Base-by-base conservation (phyloP, 2,329 filamentous ascomycete species). In the Metarhizium album region DNA sequence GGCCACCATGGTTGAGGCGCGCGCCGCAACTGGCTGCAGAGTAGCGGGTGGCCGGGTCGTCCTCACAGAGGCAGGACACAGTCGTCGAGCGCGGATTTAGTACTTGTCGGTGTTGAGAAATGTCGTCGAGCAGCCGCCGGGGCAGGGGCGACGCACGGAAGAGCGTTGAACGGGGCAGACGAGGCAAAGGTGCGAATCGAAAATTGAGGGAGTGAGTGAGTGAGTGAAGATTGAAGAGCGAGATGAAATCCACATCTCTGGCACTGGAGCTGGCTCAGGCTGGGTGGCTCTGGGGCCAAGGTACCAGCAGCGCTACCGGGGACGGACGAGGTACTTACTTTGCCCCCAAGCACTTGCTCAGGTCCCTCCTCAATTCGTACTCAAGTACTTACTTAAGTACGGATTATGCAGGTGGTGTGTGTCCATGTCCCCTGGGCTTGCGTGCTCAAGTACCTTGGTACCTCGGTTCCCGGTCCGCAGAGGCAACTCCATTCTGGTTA, bases 1-100 rank as follows among this genome's bases (percentile, higher is more conserved):
- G 62, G 60, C 59, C 58, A 68, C 66, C 77, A 80, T 81, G 61
- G 60, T 62, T 55, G 57, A 50, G 50, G 56, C 58, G 56, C 53
- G 62, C 62, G 62, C 62, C 64, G 59, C 57, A 59, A 57, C 57
- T 61, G 62, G 63, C 63, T 58, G 65, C 62, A 58, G 56, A 52
- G 60, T 59, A 55, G 61, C 58, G 55, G 55, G 56, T 54, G 49
- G 54, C 56, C 53, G 52, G 54, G 35, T 42, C 18, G 31, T 24
- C 20, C 40, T 43, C 40, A 20, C 16, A 24, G 46, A 31, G 22
- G 52, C 18, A 16, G 42, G 43, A 46, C 31, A 42, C 47, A 42
- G 43, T 45, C 42, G 45, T 33, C 13, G 14, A 37, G 23, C 11
- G 45, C 16, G 47, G 31, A 18, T n/a, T 47, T 6, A 6, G 49